phyloP scores from a whole-genome alignment of 2,329 filamentous ascomycete species.

The Alternaria sp. region DNA sequence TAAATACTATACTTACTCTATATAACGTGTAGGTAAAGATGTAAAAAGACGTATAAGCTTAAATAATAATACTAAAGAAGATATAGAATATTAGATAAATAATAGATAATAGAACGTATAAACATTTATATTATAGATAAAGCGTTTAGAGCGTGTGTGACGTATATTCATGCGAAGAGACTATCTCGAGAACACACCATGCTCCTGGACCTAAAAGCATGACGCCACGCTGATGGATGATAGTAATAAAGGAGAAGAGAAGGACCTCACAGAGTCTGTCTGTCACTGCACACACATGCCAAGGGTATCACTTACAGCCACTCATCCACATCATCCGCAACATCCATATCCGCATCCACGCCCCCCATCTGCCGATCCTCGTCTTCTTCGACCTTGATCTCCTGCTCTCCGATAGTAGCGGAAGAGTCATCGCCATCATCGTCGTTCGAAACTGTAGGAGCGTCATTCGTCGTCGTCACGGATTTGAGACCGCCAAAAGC shows the following conservation, averaged over 20 bases:
- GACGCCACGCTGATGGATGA: background rate
- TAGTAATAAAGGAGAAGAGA: background rate
- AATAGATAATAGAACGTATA: no score
- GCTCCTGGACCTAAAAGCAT: background rate
- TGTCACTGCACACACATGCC: background rate
- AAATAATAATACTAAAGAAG: no score
- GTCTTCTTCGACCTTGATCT: slow-evolving; percentile 11
- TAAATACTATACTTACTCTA: no score
- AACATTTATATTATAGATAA: no score
- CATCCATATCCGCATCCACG: slow-evolving; percentile 38
- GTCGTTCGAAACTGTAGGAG: background rate
- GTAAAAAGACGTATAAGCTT: no score
- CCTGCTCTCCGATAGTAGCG: slow-evolving; percentile 15
- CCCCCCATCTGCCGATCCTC: slow-evolving; percentile 4
- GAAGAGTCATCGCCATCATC: slow-evolving; percentile 22
- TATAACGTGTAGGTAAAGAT: no score
- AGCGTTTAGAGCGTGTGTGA: no score
- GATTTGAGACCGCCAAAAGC: slow-evolving; percentile 22
- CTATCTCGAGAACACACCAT: background rate
- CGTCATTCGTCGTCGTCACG: background rate
- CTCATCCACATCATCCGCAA: slow-evolving; percentile 44
- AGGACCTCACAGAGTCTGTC: background rate
- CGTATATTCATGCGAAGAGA: background rate
- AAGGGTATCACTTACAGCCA: slow-evolving; percentile 26
- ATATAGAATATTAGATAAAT: no score